Evolutionary conservation across 1,284 basidiomycete species (phyloP), one percentile per base, ranked within the genome.

Genomic region (Boletus smithii): DNA sequence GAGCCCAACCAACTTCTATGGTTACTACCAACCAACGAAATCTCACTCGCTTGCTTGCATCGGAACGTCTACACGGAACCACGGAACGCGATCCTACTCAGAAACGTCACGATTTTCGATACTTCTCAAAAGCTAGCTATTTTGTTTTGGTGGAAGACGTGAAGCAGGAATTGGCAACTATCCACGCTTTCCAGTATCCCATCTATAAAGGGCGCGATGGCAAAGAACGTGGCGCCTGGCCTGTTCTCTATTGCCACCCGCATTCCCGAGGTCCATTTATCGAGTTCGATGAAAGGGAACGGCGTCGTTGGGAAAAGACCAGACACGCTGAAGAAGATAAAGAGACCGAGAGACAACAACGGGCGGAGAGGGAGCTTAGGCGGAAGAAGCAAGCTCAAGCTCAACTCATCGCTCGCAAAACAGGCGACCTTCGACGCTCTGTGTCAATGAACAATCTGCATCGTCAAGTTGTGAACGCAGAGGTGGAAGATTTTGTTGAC

Each of bases 81-180:
- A 69, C 67, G 22, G 97, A 99, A 71, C 86, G 95, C 32, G 97
- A 99, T 68, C 85, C 91, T 1, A 84, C 80, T 10, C 89, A 95
- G 44, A 88, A 83, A 48, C 82, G 94, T 38, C 82, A 88, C 51
- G 92, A 95, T 68, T 94, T 83, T 62, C 81, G 82, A 54, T 99
- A 99, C 68, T 99, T 99, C 69, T 73, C 81, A 24, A 83, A 85
- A 45, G 77, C 80, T 39, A 83, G 79, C 47, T 85, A 79, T 63
- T 97, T 91, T 66, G 76, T 98, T 24, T 77, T 99, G 33, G 81
- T 99, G 22, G 95, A 98, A 65, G 97, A 99, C 61, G 80, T 92
- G 50, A 83, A 80, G 6, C 81, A 87, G 50, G 87, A 94, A 54
- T 66, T 88, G 11, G 82, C 86, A 6, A 85, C 88, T 2, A 76